phyloP scores from a whole-genome alignment of 108 stramenopile species.

The Craspedostauros australis region DNA sequence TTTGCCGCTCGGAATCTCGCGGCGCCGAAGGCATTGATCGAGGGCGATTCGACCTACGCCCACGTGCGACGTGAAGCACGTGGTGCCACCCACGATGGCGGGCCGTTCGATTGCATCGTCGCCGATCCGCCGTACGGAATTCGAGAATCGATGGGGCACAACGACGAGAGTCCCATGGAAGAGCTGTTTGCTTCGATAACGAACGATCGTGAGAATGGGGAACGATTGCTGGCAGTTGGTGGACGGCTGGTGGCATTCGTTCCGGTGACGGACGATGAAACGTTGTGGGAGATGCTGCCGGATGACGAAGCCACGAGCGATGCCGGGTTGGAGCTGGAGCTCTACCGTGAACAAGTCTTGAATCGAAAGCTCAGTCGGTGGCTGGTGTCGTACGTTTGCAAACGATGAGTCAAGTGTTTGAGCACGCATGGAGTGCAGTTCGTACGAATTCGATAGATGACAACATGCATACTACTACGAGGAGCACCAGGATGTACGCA shows the following conservation, averaged over 20 bases:
- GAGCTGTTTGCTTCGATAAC: conserved; percentile 50
- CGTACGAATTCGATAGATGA: no score
- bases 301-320: conserved; percentile 8
- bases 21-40: conserved; percentile 47
- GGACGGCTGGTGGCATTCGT: conserved; percentile 65
- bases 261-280: conserved; percentile 36
- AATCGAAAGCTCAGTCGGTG: conserved; percentile 66
- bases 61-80: conserved; percentile 42
- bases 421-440: no score
- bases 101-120: conserved; percentile 68
- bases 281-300: conserved; percentile 39
- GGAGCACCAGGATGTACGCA: no score
- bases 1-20: conserved; percentile 55
- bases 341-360: conserved; percentile 47
- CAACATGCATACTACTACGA: no score
- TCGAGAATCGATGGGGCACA: conserved; percentile 42
- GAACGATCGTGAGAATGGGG: conserved; percentile 32
- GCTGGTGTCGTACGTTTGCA: conserved; percentile 51
- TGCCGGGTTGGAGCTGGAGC: conserved; percentile 47
- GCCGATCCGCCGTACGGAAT: conserved; percentile 80
- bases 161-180: conserved; percentile 31
- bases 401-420: no score
- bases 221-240: conserved; percentile 44
- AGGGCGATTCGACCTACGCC: conserved; percentile 52
- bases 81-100: conserved; percentile 4